Evolutionary conservation across 2,329 filamentous ascomycete species (phyloP), one percentile per base, ranked within the genome.

Genomic region (Ophiostoma angusticollis): DNA sequence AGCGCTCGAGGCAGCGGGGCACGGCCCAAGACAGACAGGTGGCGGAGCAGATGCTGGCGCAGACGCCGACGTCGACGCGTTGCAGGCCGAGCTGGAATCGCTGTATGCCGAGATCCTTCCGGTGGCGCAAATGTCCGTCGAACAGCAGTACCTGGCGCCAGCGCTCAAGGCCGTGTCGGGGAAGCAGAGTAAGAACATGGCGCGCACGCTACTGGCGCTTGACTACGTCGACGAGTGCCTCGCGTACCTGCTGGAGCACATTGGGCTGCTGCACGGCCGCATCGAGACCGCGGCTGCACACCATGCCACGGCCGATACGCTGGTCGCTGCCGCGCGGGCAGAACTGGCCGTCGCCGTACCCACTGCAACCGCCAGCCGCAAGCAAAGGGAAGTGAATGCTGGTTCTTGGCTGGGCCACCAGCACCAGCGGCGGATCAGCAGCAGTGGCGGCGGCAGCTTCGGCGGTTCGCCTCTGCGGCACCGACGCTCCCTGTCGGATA

Each of bases 81-180:
- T 80, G 2, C 70, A 78, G 49, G 68, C 71, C 23, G 80, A 84
- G 50, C 62, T 84, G 1, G 76, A 82, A 47, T 80, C 77, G 5
- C 61, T 84, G 3, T 78, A 80, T 48, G 63, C 75, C 0, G 80
- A 84, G 51, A 76, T 84, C 29, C 60, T 79, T 0, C 73, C 78
- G 0, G 74, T 84, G 2, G 72, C 78, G 6, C 73, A 80, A 45
- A 84, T 84, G 73, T 74, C 78, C 0, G 66, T 78, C 1, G 76
- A 83, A 47, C 72, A 80, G 48, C 74, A 81, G 51, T 69, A 78
- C 47, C 62, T 80, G 5, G 68, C 74, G 43, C 78, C 79, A 0
- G 72, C 78, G 1, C 57, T 73, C 6, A 57, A 59, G 40, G 58
- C 62, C 0, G 52, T 68, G 5, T 56, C 64, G 6, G 54, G 59